These are phyloP conservation scores for Rhynchospora breviuscula DNA, from an alignment of 176 grass and related monocot genomes.

Conservation along the genomic window DNA sequence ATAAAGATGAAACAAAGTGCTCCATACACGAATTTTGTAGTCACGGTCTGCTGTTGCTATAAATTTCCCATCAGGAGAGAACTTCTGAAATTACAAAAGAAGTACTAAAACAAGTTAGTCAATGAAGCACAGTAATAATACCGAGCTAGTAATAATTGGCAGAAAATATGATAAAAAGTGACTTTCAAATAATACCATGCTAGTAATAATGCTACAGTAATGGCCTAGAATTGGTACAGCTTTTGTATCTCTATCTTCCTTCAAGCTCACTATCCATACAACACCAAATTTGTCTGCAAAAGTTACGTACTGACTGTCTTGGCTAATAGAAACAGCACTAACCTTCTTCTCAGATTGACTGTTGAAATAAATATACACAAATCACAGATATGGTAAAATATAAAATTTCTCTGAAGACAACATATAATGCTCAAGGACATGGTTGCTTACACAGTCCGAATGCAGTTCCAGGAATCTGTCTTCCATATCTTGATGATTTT, in stretches of 20 bases:
- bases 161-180: not conserved
- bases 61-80: conserved; percentile 81
- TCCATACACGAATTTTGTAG: conserved; percentile 89
- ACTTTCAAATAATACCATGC: conserved; percentile 48
- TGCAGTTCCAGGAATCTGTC: conserved; percentile 58
- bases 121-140: conserved; percentile 19
- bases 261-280: conserved; percentile 54
- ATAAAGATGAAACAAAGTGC: conserved; percentile 22
- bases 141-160: conserved; percentile 57
- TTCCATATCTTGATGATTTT: conserved; percentile 87
- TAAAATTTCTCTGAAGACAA: not conserved
- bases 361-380: conserved; percentile 19
- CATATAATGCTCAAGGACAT: not conserved
- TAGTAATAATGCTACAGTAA: conserved; percentile 96
- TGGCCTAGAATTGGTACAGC: conserved; percentile 71
- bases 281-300: conserved; percentile 95
- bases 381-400: not conserved
- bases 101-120: not conserved
- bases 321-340: conserved; percentile 66
- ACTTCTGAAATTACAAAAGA: conserved; percentile 49
- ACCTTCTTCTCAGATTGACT: conserved; percentile 85
- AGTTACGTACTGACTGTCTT: conserved; percentile 42
- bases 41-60: conserved; percentile 89
- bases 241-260: conserved; percentile 40
- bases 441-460: conserved; percentile 56